phyloP scores from a whole-genome alignment of 176 grass and related monocot genomes.

The Canna indica region DNA sequence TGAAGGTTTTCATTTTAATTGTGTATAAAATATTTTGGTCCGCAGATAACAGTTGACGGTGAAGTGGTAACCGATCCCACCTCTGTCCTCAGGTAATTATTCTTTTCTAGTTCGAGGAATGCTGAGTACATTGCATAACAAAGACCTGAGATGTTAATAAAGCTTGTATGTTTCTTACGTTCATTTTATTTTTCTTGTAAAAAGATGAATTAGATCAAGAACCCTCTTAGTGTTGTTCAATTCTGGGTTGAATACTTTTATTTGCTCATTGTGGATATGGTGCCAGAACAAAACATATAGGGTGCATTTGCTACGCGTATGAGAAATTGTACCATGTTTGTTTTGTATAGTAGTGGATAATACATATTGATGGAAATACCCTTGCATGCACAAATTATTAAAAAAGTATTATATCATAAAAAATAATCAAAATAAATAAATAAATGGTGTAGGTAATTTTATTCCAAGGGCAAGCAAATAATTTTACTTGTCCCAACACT shows the following conservation, averaged over 20 bases:
- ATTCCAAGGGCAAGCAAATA: no score
- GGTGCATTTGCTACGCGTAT: no score
- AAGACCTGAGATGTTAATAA: not conserved
- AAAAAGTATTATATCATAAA: no score
- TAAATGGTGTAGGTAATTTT: no score
- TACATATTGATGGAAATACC: no score
- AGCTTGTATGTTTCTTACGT: not conserved
- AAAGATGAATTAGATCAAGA: not conserved
- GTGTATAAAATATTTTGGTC: not conserved
- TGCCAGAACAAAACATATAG: not conserved
- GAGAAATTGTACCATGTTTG: not conserved
- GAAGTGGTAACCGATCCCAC: conserved; percentile 48
- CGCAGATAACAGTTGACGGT: conserved; percentile 63
- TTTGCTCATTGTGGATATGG: not conserved
- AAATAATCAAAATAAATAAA: no score
- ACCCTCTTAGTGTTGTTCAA: not conserved
- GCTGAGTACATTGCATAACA: not conserved
- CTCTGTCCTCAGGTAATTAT: conserved; percentile 34
- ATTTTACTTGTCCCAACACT: no score
- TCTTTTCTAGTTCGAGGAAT: not conserved
- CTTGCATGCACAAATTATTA: no score
- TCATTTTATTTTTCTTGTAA: not conserved
- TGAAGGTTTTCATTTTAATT: not conserved
- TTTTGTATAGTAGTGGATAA: no score
- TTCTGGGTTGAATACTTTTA: not conserved